phyloP scores from a whole-genome alignment of 2,329 filamentous ascomycete genomes.

The Trichoderma harzianum region DNA sequence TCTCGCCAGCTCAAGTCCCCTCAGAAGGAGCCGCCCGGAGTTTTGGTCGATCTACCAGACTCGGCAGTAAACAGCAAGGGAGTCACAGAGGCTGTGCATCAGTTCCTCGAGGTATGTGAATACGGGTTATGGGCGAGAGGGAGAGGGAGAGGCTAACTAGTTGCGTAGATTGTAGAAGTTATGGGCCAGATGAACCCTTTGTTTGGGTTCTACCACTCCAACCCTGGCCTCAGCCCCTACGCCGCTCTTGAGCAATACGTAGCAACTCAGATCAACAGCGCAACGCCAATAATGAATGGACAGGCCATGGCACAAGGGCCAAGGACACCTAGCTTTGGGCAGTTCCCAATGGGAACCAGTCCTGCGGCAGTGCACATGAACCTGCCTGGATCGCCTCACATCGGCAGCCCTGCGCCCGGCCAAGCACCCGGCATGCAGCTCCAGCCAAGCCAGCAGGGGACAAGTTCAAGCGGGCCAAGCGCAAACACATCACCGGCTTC shows the following conservation, averaged over 20 bases:
- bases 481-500: conserved; percentile 64
- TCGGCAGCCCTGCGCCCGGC: conserved; percentile 58
- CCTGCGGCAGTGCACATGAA: conserved; percentile 59
- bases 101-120: conserved; percentile 60
- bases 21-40: conserved; percentile 55
- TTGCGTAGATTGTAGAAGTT: conserved; percentile 57
- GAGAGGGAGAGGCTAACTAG: conserved; percentile 11
- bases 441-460: conserved; percentile 66
- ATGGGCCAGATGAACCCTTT: conserved; percentile 65
- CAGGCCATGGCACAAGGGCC: conserved; percentile 46
- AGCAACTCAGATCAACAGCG: conserved; percentile 41
- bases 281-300: conserved; percentile 43
- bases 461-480: conserved; percentile 62
- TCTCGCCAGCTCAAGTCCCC: conserved; percentile 58
- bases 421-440: conserved; percentile 64
- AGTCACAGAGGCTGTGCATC: conserved; percentile 58
- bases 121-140: not conserved
- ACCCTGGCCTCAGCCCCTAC: conserved; percentile 55
- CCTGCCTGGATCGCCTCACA: conserved; percentile 59
- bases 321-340: conserved; percentile 53
- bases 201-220: conserved; percentile 55
- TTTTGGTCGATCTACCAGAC: conserved; percentile 54
- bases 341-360: conserved; percentile 58
- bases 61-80: conserved; percentile 58
- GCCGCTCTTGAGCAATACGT: conserved; percentile 60